Percentiles rank a stretch among this genome's conserved stretches.
Evolutionary conservation across 192 early-diverging fungal genomes (phyloP).

Genomic region (Coemansia sp.): DNA sequence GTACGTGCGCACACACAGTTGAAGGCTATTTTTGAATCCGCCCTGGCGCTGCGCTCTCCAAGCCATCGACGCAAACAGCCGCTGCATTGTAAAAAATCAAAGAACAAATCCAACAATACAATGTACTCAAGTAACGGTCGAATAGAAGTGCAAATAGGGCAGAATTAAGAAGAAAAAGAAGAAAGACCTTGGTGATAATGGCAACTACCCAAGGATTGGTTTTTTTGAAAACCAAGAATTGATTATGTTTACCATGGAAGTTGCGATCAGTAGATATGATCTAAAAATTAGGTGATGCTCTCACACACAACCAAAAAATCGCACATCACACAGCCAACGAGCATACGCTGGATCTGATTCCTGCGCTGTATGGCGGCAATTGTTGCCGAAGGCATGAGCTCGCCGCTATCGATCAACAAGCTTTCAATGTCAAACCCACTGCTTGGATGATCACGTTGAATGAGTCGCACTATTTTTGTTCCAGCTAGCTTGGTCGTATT

Average conservation of each 20-base stretch:
- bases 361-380: constrained; percentile 48
- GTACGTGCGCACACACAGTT: constrained; percentile 6
- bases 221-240: too few species aligned
- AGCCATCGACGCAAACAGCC: neutral
- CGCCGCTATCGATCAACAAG: constrained; percentile 39
- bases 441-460: constrained; percentile 11
- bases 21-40: neutral
- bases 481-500: constrained; percentile 33
- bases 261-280: too few species aligned
- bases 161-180: neutral
- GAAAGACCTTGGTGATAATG: too few species aligned
- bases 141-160: neutral
- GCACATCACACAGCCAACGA: constrained; percentile 46
- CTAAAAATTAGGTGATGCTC: too few species aligned
- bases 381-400: constrained; percentile 45
- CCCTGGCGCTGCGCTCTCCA: constrained; percentile 7
- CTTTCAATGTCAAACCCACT: constrained; percentile 22
- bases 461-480: constrained; percentile 33
- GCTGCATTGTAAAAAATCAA: neutral
- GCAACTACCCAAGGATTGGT: too few species aligned
- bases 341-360: constrained; percentile 32
- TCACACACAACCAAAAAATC: constrained; percentile 27
- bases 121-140: neutral
- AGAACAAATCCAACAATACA: neutral
- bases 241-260: too few species aligned